Percentiles rank a stretch among this genome's conserved stretches.
These are phyloP conservation scores for Gomphus bonarii DNA, from an alignment of 1,284 basidiomycete genomes.

Conservation along the genomic window DNA sequence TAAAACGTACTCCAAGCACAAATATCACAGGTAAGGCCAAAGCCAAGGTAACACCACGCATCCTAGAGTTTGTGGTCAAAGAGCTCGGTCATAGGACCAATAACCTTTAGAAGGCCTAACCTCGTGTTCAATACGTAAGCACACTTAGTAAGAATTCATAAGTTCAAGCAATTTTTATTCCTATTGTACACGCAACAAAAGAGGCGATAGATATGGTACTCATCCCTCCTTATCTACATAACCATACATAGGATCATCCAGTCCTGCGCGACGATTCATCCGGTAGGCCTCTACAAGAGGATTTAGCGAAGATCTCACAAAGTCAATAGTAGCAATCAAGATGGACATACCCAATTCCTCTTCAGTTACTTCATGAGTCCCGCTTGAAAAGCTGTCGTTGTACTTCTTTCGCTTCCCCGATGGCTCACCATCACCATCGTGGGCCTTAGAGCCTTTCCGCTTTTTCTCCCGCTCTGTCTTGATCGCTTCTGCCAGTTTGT, in stretches of 20 bases:
- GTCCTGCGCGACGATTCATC: constrained; percentile 46
- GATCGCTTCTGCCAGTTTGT: constrained; percentile 57
- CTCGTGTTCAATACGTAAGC: not conserved
- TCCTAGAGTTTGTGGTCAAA: not conserved
- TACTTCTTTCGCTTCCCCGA: constrained; percentile 46
- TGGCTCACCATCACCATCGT: constrained; percentile 41
- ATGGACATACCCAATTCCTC: constrained; percentile 75
- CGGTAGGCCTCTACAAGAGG: constrained; percentile 67
- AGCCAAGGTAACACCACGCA: constrained; percentile 1
- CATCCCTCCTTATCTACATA: constrained; percentile 51
- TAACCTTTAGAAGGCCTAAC: not conserved
- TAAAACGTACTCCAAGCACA: not conserved
- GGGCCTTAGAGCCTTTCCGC: constrained; percentile 41
- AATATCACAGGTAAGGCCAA: not conserved
- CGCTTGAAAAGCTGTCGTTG: constrained; percentile 33
- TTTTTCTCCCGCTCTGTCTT: constrained; percentile 73
- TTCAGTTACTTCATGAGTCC: constrained; percentile 74
- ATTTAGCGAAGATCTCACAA: constrained; percentile 15
- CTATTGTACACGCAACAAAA: no score
- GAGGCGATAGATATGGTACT: not conserved
- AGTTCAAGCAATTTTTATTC: not conserved
- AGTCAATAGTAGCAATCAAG: not conserved
- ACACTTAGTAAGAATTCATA: not conserved
- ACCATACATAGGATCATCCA: constrained; percentile 84
- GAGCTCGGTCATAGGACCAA: not conserved